These are phyloP conservation scores for Xylaria hypoxylon DNA, from an alignment of 2,329 filamentous ascomycete genomes.

Conservation along the genomic window DNA sequence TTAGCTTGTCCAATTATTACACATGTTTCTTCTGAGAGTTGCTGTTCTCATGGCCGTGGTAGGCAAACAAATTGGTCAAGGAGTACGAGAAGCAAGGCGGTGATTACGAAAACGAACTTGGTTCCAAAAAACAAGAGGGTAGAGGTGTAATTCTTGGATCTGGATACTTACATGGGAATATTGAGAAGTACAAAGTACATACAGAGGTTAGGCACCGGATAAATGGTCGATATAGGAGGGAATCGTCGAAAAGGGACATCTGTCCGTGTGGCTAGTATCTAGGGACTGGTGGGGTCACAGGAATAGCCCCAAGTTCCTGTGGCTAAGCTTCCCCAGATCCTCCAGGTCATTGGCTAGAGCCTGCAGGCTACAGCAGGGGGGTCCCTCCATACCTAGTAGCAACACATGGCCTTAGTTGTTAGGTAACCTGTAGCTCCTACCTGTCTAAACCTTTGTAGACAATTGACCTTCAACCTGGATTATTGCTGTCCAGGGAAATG, in stretches of 20 bases:
- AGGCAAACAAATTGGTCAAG: slow-evolving; percentile 55
- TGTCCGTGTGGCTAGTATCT: slow-evolving; percentile 9
- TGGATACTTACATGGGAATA: not conserved
- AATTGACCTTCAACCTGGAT: slow-evolving; percentile 17
- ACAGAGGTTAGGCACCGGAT: not conserved
- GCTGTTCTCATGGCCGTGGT: not conserved
- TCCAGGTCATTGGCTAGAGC: not conserved
- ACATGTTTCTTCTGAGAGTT: not conserved
- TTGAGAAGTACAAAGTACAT: not conserved
- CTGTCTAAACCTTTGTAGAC: no score
- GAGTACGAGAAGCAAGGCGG: slow-evolving; percentile 58
- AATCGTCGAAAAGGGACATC: not conserved
- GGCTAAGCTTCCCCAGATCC: slow-evolving; percentile 30
- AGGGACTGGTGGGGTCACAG: not conserved
- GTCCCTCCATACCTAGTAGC: slow-evolving; percentile 21
- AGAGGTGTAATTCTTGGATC: slow-evolving; percentile 15
- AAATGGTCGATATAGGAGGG: no score
- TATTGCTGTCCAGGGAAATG: slow-evolving; percentile 33
- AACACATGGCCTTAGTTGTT: slow-evolving; percentile 23
- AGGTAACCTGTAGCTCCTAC: not conserved
- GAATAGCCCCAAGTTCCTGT: slow-evolving; percentile 1
- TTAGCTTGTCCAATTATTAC: not conserved
- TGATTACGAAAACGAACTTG: slow-evolving; percentile 55
- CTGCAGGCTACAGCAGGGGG: slow-evolving; percentile 3
- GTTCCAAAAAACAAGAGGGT: slow-evolving; percentile 53